Percentiles rank a stretch among this genome's conserved stretches.
These are phyloP conservation scores for Pyricularia pennisetigena DNA, from an alignment of 2,329 filamentous ascomycete genomes.

Conservation along the genomic window DNA sequence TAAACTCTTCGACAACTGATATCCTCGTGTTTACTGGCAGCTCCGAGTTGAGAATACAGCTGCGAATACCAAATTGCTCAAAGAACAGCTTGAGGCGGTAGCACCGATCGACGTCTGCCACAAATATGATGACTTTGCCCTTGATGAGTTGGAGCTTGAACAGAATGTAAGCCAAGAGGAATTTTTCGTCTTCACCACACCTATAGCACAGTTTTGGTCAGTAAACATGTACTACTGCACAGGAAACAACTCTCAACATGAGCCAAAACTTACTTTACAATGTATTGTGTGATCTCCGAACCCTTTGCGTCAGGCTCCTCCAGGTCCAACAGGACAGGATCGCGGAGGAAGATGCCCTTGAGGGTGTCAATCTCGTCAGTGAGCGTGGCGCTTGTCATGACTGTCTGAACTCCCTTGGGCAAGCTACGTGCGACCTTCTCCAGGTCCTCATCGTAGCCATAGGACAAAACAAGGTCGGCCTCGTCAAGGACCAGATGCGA, in stretches of 20 bases:
- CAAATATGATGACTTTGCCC: constrained; percentile 68
- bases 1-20: constrained; percentile 96
- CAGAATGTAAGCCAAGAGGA: constrained; percentile 83
- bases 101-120: constrained; percentile 76
- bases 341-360: constrained; percentile 75
- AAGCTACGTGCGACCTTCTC: constrained; percentile 67
- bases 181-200: constrained; percentile 96
- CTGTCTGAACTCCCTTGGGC: constrained; percentile 78
- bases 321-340: constrained; percentile 70
- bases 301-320: constrained; percentile 73
- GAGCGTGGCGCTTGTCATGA: constrained; percentile 89
- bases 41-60: constrained; percentile 89
- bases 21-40: constrained; percentile 86
- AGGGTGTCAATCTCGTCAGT: constrained; percentile 79
- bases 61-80: constrained; percentile 92
- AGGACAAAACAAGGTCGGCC: constrained; percentile 85
- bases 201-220: constrained; percentile 24
- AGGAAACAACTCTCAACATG: neutral
- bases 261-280: constrained; percentile 56
- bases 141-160: constrained; percentile 92
- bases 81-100: constrained; percentile 92
- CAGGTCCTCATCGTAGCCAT: constrained; percentile 88
- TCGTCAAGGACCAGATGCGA: constrained; percentile 84
- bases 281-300: constrained; percentile 73
- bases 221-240: neutral